A percentile compares a stretch with the other conserved stretches of the same genome.
These are phyloP conservation scores for Silene vulgaris DNA, from an alignment of 179 eudicot genomes.

Conservation along the genomic window DNA sequence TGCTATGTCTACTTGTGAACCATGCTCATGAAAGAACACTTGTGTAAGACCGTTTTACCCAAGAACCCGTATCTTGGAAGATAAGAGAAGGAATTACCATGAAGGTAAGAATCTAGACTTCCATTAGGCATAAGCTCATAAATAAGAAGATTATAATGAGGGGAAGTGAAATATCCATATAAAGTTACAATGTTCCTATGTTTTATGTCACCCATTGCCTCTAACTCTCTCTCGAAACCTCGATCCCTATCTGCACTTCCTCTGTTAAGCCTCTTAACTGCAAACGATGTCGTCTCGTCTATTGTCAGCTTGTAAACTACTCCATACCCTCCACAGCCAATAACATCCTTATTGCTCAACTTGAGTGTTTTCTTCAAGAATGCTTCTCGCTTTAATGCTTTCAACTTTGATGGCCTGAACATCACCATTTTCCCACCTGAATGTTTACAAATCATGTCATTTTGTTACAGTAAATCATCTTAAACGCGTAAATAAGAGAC, in stretches of 20 bases:
- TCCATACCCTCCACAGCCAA: conserved; percentile 87
- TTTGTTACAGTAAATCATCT: background rate
- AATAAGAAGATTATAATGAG: conserved; percentile 73
- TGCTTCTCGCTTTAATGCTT: conserved; percentile 41
- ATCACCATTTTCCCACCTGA: conserved; percentile 88
- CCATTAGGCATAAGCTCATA: conserved; percentile 95
- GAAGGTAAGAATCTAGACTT: conserved; percentile 59
- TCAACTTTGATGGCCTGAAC: conserved; percentile 49
- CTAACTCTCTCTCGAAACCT: conserved; percentile 87
- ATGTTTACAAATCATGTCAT: background rate
- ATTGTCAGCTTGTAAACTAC: conserved; percentile 61
- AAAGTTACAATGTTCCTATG: conserved; percentile 78
- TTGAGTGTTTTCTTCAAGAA: conserved; percentile 63
- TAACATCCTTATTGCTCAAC: conserved; percentile 69
- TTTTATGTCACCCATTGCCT: conserved; percentile 89
- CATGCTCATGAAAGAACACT: background rate
- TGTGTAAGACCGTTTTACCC: background rate
- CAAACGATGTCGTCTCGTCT: conserved; percentile 48
- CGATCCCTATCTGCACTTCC: conserved; percentile 63
- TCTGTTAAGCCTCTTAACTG: conserved; percentile 69
- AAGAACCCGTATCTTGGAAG: background rate
- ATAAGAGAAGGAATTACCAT: conserved; percentile 40
- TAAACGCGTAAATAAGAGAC: background rate
- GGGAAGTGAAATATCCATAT: conserved; percentile 74
- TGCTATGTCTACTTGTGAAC: background rate